Conservation (phyloP, 2,329 filamentous ascomycete species). For the Aspergillus phoenicis region DNA sequence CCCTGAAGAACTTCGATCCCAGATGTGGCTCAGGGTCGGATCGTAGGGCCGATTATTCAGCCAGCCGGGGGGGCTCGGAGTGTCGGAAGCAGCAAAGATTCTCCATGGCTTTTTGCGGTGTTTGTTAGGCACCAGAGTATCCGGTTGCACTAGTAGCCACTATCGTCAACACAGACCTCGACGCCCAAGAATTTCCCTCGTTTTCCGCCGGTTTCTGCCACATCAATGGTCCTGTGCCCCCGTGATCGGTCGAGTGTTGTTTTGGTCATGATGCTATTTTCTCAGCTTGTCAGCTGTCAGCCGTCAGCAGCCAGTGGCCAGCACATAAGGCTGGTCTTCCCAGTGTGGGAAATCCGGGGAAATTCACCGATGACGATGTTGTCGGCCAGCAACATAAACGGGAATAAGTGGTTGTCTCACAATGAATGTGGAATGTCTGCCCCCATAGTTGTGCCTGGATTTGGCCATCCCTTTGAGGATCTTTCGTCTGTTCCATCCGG, state of each 20-base stretch:
- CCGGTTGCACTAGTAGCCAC: conserved; percentile 3
- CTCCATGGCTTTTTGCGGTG: conserved; percentile 1
- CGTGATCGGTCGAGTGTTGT: not conserved
- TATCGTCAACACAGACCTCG: not conserved
- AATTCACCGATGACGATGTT: not conserved
- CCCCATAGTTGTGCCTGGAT: not conserved
- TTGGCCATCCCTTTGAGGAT: not conserved
- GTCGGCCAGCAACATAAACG: not conserved
- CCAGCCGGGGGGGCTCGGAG: conserved; percentile 5
- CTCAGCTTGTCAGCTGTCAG: not conserved
- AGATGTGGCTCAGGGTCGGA: not conserved
- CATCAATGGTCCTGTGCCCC: not conserved
- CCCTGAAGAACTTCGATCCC: not conserved
- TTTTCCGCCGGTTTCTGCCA: conserved; percentile 3
- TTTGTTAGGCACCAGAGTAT: conserved; percentile 21
- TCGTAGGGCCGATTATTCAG: conserved; percentile 2
- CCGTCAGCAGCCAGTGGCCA: not conserved
- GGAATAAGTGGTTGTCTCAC: too few relatives aligned
- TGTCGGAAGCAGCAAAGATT: not conserved
- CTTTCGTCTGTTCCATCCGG: not conserved
- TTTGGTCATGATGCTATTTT: too few relatives aligned
- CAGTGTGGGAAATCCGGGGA: not conserved
- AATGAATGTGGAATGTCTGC: not conserved
- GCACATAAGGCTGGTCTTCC: not conserved
- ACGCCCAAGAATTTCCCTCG: not conserved